Percentiles rank a stretch among this genome's conserved stretches.
Evolutionary conservation across 2,329 filamentous ascomycete species (phyloP).

Genomic region (Fusarium sp.): DNA sequence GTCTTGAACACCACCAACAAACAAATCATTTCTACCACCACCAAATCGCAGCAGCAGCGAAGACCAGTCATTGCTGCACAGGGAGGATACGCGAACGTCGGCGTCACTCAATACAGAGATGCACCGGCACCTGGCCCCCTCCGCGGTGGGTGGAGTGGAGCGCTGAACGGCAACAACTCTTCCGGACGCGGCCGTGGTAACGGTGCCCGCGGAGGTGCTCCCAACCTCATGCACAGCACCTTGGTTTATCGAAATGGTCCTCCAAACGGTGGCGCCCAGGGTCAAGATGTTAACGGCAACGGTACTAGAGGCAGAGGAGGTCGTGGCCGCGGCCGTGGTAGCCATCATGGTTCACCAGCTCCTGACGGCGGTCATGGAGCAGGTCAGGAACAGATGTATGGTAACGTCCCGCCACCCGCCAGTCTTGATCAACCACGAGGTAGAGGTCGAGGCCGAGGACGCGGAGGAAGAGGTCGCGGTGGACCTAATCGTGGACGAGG

Average conservation of each 20-base stretch:
- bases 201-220: constrained; percentile 53
- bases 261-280: constrained; percentile 45
- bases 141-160: constrained; percentile 68
- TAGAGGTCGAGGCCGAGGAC: constrained; percentile 55
- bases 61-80: constrained; percentile 63
- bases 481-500: constrained; percentile 52
- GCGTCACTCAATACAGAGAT: constrained; percentile 72
- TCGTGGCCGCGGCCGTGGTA: constrained; percentile 51
- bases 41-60: constrained; percentile 63
- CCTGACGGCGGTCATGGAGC: constrained; percentile 31
- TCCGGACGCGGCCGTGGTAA: constrained; percentile 56
- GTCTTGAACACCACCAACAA: constrained; percentile 88
- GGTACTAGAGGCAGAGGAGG: constrained; percentile 43
- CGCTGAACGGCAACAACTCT: constrained; percentile 60
- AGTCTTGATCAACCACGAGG: constrained; percentile 61
- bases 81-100: constrained; percentile 64
- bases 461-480: constrained; percentile 56
- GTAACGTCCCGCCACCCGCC: constrained; percentile 70
- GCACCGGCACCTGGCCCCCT: constrained; percentile 66
- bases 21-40: constrained; percentile 80
- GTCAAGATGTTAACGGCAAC: constrained; percentile 49
- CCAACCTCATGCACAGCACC: constrained; percentile 63
- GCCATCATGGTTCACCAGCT: constrained; percentile 37
- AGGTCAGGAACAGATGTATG: constrained; percentile 55
- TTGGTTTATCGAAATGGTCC: constrained; percentile 62